Base-by-base conservation (phyloP, 1,139 yeast genomes). In the Scheffersomyces lignicola region DNA sequence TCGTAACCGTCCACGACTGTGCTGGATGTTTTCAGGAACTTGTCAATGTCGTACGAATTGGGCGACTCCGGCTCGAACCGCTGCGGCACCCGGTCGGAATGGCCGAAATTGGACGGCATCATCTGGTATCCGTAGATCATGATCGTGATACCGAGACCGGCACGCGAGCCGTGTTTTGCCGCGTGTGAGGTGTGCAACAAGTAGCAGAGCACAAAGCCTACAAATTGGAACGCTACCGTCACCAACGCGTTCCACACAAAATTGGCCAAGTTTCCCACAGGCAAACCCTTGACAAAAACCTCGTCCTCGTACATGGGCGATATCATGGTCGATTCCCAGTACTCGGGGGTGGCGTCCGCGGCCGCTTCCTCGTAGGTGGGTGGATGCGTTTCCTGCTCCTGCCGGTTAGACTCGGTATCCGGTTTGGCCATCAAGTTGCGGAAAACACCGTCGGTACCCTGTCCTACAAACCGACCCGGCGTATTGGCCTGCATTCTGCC, bases 291-390 rank as follows among this genome's bases (percentile, higher is more conserved):
- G 26, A 94, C 90, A 58, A 88, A 88, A 26, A 92, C 83, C 57
- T 90, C 97, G 55, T 92, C 97, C 35, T 69, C 75, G 45, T 83
- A 85, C 40, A 89, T 88, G 12, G 90, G 88, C 1, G 95, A 79
- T 54, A 89, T 76, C 36, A 90, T 82, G 1, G 95, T 80, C 11
- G 89, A 78, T 57, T 94, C 98, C 95, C 97, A 94, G 58, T 94
- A 94, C 30, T 96, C 96, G 0, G 99, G 99, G 0, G 95, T 80
- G 15, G 95, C 78, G 58, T 92, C 99, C 2, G 92, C 86, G 0
- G 96, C 90, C 0, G 96, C 97, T 52, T 90, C 97, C 41, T 87
- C 96, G 60, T 94, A 92, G 0, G 94, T 72, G 2, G 98, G 98
- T n/a, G 97, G 95, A 34, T 70, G 69, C 31, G 69, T 69, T 36